These are phyloP conservation scores for Hydrangea macrophylla DNA, from an alignment of 148 eudicot genomes.

Conservation along the genomic window DNA sequence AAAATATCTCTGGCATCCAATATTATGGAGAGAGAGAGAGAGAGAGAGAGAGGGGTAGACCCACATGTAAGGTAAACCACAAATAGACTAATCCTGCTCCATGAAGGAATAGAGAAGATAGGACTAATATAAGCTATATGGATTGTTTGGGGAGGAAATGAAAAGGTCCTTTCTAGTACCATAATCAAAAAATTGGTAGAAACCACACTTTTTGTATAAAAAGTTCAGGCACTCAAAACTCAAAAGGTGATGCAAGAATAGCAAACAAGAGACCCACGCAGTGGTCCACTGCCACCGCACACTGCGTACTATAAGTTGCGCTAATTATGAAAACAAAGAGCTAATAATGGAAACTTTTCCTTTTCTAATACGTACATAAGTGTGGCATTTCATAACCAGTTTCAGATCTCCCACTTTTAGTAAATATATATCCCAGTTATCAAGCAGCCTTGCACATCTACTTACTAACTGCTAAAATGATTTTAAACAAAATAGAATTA, in stretches of 20 bases:
- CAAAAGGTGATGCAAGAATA: conserved; percentile 14
- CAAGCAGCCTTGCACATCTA: background rate
- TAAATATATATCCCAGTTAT: background rate
- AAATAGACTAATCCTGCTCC: background rate
- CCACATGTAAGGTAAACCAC: background rate
- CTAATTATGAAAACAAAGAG: conserved; percentile 9
- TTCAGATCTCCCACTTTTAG: background rate
- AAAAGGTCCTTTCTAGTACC: background rate
- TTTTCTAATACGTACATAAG: background rate
- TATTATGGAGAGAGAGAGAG: no score
- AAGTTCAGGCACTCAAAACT: background rate
- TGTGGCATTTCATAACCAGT: background rate
- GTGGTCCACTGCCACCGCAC: conserved; percentile 15
- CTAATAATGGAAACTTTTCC: conserved; percentile 7
- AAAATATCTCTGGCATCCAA: no score
- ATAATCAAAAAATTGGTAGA: background rate
- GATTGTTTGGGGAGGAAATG: background rate
- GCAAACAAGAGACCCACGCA: conserved; percentile 5
- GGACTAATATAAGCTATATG: background rate
- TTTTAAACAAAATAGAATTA: no score
- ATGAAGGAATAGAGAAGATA: background rate
- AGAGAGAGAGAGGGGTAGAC: no score
- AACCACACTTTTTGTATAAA: background rate
- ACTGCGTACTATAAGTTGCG: background rate
- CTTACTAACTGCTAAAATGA: no score